phyloP scores from a whole-genome alignment of 805 yeast genomes.

The Wickerhamiella cacticola region DNA sequence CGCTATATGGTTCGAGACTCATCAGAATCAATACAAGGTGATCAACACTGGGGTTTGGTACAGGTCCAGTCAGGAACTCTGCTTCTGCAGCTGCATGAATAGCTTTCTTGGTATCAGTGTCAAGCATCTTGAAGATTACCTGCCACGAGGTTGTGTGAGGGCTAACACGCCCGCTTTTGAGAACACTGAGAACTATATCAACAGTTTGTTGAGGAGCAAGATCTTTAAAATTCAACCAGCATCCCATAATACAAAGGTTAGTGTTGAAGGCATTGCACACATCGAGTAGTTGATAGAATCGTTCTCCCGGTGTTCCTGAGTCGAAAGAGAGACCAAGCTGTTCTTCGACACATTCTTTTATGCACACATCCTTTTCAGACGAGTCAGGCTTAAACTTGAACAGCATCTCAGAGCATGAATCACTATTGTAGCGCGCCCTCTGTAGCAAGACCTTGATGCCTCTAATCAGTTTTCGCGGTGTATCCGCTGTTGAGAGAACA shows the following conservation, averaged over 20 bases:
- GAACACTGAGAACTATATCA: not conserved
- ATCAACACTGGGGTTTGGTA: slow-evolving; percentile 10
- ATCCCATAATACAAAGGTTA: slow-evolving; percentile 5
- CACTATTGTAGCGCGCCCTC: slow-evolving; percentile 8
- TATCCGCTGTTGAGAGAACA: not conserved
- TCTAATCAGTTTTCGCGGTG: not conserved
- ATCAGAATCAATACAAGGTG: slow-evolving; percentile 3
- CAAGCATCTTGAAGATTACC: not conserved
- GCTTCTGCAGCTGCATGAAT: slow-evolving; percentile 3
- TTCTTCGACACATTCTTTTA: not conserved
- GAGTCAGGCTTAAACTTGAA: not conserved
- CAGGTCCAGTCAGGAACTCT: slow-evolving; percentile 10
- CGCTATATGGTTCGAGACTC: not conserved
- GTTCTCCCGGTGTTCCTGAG: too few relatives aligned
- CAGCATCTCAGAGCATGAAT: slow-evolving; percentile 1
- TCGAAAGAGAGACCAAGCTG: slow-evolving; percentile 1
- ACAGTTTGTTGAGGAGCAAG: not conserved
- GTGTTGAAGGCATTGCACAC: slow-evolving; percentile 12
- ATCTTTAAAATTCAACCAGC: slow-evolving; percentile 3
- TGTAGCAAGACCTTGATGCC: not conserved
- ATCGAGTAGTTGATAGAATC: not conserved
- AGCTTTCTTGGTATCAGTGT: not conserved
- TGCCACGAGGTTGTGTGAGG: slow-evolving; percentile 1
- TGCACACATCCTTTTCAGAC: slow-evolving; percentile 1
- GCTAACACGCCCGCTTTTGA: not conserved